Base-by-base conservation (phyloP, 2,329 filamentous ascomycete species). In the Ascosphaera apis region DNA sequence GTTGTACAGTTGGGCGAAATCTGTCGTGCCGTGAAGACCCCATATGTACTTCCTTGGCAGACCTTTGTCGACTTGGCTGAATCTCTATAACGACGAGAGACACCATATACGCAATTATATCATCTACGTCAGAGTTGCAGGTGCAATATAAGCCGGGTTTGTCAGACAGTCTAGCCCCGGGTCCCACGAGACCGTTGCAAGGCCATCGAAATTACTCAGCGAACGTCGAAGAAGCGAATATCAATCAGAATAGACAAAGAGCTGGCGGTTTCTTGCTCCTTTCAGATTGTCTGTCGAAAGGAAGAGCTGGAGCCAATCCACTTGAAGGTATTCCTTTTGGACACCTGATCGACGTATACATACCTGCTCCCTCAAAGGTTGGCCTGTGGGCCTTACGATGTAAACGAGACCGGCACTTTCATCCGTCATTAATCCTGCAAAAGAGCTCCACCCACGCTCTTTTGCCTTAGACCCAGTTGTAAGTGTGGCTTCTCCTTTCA, bases 381-480 rank as follows among this genome's bases (percentile, higher is more conserved):
- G 21, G 21, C 21, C 21, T 6, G 21, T 25, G 21, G 21, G 21
- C 21, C 11, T 25, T 25, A 25, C 21, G 21, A 11, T 25, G 21
- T 11, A 25, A 25, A 25, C 21, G 21, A 11, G 21, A 25, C 21
- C 21, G 21, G 21, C 21, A 25, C 21, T 25, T 11, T 25, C 21
- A 25, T 25, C 21, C 21, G 21, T 25, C 21, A 6, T 11, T 25
- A 25, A 6, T 25, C 11, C 21, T 6, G 21, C 11, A 25, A 25
- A 11, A 11, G 6, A 25, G 21, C 21, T 25, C 21, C 21, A 25
- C 21, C 21, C 28, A 57, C 55, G n/a, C n/a, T n/a, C n/a, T n/a
- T n/a, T n/a, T n/a, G n/a, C n/a, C n/a, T n/a, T n/a, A n/a, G n/a
- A n/a, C n/a, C n/a, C n/a, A n/a, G n/a, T n/a, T n/a, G n/a, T n/a